Base-by-base conservation (phyloP, 768 basidiomycete species). In the Termitomyces titanicus region DNA sequence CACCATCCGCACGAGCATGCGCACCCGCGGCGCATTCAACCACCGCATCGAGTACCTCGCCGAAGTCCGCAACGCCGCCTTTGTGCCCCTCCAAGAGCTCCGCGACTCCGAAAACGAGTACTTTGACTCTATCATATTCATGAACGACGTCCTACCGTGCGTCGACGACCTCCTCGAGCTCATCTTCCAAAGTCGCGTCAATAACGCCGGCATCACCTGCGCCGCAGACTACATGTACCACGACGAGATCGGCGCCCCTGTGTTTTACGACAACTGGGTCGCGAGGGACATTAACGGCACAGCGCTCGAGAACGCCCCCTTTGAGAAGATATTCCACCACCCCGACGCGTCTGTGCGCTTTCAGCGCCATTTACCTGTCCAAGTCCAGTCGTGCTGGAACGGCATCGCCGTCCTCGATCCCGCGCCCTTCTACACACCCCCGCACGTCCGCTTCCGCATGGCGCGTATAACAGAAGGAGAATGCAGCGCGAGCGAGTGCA, bases 181-280 rank as follows among this genome's bases (percentile, higher is more conserved):
- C 66, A 95, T 99, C 67, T 98, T 88, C 89, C 97, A 99, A 72
- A 86, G 83, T 64, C 79, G 97, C 48, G 72, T 75, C 53, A 94
- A 98, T 72, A 98, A 97, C 70, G 97, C 97, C 1, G 96, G 95
- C 15, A 96, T 98, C 69, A 98, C 97, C 10, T 98, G 97, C 64
- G 97, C 96, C 0, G 86, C 94, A 1, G 96, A 99, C 68, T 99
- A 99, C 75, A 98, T 99, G 94, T 99, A 91, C 74, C 97, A 99
- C 74, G 85, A 94, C 29, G 94, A 96, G 45, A 89, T 98, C 60
- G 89, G 84, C 13, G 79, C 92, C 0, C 96, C 96, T 1, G 95
- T 98, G 17, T 98, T 98, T 70, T 98, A 98, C 74, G 92, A 93
- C 68, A 96, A 94, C 70, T 98, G 96, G 96, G 96, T 99, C 20